phyloP scores from a whole-genome alignment of 805 yeast species.

The Candida rishiriensis region DNA sequence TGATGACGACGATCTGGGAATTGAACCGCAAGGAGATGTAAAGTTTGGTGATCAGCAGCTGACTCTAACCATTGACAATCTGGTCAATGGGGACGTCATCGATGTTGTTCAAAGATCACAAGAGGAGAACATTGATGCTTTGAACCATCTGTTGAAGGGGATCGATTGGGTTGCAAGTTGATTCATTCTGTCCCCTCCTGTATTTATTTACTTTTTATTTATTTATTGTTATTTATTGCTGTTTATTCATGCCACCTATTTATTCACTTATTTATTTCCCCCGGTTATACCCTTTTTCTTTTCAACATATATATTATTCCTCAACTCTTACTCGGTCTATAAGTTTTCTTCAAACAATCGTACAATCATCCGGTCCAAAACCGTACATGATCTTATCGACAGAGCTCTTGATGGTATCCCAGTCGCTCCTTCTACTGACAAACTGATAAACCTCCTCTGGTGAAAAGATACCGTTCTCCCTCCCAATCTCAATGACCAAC shows the following conservation, averaged over 20 bases:
- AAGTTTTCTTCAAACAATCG: constrained; percentile 37
- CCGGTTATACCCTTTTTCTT: neutral
- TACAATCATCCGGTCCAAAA: constrained; percentile 74
- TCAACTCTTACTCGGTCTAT: too few species aligned
- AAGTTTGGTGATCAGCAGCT: constrained; percentile 2
- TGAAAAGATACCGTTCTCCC: constrained; percentile 83
- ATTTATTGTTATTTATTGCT: neutral
- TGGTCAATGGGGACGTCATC: constrained; percentile 18
- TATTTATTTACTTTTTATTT: neutral
- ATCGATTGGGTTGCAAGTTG: constrained; percentile 12
- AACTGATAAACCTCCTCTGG: constrained; percentile 95
- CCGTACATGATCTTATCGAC: constrained; percentile 97
- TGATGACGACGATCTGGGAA: neutral
- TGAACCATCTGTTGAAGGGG: constrained; percentile 17
- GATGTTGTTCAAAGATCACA: constrained; percentile 17
- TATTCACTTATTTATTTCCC: neutral
- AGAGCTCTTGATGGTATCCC: constrained; percentile 69
- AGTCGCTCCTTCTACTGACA: constrained; percentile 82
- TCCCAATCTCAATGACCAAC: constrained; percentile 73
- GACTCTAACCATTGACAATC: constrained; percentile 12
- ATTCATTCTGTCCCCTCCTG: neutral
- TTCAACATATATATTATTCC: neutral
- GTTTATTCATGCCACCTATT: neutral
- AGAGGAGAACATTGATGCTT: constrained; percentile 21
- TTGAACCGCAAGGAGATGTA: neutral